Base-by-base conservation (phyloP, 2,329 filamentous ascomycete genomes). In the Pyrenochaeta sp. region DNA sequence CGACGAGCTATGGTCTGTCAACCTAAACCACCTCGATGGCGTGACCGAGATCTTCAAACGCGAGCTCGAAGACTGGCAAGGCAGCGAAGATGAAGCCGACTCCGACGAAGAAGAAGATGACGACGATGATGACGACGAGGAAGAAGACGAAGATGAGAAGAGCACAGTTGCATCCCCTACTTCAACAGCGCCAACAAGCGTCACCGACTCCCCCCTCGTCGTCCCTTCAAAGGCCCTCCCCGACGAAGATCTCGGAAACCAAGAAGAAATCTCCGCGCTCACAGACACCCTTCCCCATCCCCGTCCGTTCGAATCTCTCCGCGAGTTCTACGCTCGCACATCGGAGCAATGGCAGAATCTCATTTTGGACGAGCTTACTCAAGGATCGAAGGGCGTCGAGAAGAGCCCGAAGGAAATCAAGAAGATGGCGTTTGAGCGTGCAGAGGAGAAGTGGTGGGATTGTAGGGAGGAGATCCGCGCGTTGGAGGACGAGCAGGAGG, bases 371-470 rank as follows among this genome's bases (percentile, higher is more conserved):
- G 89, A 86, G 64, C 80, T 95, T 57, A 89, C 88, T 76, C 86
- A 86, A 34, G 81, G 87, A 44, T 67, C 64, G 2, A 64, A 60
- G 49, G 85, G 88, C 64, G 85, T 86, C 2, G 90, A 91, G 76
- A 84, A 87, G 40, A 84, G 92, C 64, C 84, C 87, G 0, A 99
- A 99, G 82, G 95, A 98, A 81, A 88, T 98, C 71, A 93, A 96
- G 77, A 90, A 93, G 71, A 89, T 88, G 74, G 95, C 93, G 1
- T 99, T 97, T 76, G 90, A 92, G 73, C 85, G 92, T 64, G 93
- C 93, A 40, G 95, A 99, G 78, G 91, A 93, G 80, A 97, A 96
- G 77, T 99, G 95, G 95, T 99, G 95, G 95, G 95, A 97, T 82
- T 93, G 90, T 74, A 86, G 95, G 69, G 95, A 99, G 81, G 94